These are phyloP conservation scores for Floccularia luteovirens DNA, from an alignment of 768 basidiomycete species.

Conservation along the genomic window DNA sequence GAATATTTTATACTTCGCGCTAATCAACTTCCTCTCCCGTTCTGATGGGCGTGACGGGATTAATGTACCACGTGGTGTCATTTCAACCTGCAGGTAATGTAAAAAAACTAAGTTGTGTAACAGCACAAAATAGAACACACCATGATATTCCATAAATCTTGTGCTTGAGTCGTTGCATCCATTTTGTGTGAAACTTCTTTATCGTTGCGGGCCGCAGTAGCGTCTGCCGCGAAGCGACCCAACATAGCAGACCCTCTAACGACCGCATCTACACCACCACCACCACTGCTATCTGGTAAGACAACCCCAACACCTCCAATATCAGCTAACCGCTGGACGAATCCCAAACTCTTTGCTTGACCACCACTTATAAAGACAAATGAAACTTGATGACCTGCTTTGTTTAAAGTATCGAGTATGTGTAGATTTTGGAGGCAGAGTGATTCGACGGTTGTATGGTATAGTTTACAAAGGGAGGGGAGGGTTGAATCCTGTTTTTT, in stretches of 20 bases:
- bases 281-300: constrained; percentile 68
- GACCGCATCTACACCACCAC: constrained; percentile 76
- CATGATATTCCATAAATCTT: constrained; percentile 89
- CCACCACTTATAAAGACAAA: constrained; percentile 91
- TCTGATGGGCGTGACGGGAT: constrained; percentile 54
- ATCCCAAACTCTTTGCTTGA: constrained; percentile 80
- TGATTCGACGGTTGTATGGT: constrained; percentile 85
- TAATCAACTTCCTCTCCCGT: constrained; percentile 68
- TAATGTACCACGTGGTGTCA: constrained; percentile 80
- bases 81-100: constrained; percentile 54
- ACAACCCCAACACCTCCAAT: constrained; percentile 78
- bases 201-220: constrained; percentile 17
- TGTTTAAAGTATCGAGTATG: constrained; percentile 87
- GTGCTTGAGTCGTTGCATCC: constrained; percentile 43
- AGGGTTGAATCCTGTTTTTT: constrained; percentile 54
- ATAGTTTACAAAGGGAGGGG: constrained; percentile 80
- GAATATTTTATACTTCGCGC: constrained; percentile 94
- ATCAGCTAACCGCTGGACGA: constrained; percentile 89
- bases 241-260: constrained; percentile 94
- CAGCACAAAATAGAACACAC: constrained; percentile 25
- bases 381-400: constrained; percentile 71
- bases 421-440: constrained; percentile 93
- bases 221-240: constrained; percentile 76
- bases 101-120: neutral
- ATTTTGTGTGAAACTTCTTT: constrained; percentile 26